Evolutionary conservation across 202 grass and related monocot species (phyloP).

Genomic region (Elaeis oleifera): DNA sequence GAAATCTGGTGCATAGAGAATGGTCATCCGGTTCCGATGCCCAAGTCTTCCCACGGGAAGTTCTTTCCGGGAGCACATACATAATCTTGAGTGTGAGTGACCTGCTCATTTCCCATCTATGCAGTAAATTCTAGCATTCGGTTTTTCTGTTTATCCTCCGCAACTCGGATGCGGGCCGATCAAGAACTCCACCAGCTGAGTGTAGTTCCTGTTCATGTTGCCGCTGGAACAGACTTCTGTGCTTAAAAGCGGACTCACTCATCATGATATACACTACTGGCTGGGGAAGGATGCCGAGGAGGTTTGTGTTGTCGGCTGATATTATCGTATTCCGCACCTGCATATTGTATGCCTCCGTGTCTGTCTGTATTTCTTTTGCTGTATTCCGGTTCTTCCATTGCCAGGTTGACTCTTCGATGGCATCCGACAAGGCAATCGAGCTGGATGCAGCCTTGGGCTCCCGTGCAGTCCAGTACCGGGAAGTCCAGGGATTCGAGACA

Average conservation of each 20-base stretch:
- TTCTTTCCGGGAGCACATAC: constrained; percentile 58
- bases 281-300: constrained; percentile 51
- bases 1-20: constrained; percentile 77
- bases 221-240: constrained; percentile 40
- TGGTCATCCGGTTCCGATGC: constrained; percentile 31
- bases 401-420: constrained; percentile 56
- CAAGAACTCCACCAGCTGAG: background rate
- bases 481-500: constrained; percentile 67
- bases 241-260: constrained; percentile 44
- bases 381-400: background rate
- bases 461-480: constrained; percentile 63
- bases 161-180: background rate
- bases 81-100: constrained; percentile 57
- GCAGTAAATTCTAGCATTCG: background rate
- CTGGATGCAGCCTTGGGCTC: constrained; percentile 67
- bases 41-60: constrained; percentile 61
- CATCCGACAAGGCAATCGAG: constrained; percentile 70
- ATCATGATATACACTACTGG: constrained; percentile 80
- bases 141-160: background rate
- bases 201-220: background rate
- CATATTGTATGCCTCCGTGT: background rate
- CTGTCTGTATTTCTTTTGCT: background rate
- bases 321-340: no score
- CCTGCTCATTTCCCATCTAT: background rate
- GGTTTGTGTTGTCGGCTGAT: background rate